Conservation (phyloP, 805 yeast genomes). For the Torulaspora gathmanii region DNA sequence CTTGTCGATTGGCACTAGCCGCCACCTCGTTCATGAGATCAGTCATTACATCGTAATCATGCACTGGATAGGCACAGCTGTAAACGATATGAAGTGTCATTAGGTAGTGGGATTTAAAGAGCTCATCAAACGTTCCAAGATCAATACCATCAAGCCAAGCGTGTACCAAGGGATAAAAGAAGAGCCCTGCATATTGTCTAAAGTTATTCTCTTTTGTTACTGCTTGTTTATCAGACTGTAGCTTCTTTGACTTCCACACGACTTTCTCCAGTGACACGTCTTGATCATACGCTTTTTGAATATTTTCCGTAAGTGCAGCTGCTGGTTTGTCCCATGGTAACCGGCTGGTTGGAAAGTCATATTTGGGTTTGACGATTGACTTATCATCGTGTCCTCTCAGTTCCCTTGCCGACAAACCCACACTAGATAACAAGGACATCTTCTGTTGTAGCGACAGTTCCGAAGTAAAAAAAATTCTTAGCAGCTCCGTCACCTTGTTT, state of each 20-base stretch:
- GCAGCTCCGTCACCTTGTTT: slow-evolving; percentile 36
- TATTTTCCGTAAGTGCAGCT: slow-evolving; percentile 2
- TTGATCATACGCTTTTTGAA: not conserved
- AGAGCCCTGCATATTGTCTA: slow-evolving; percentile 38
- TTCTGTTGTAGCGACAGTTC: slow-evolving; percentile 82
- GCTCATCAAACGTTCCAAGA: slow-evolving; percentile 48
- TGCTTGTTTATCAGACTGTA: slow-evolving; percentile 10
- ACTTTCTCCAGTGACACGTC: slow-evolving; percentile 4
- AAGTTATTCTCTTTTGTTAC: slow-evolving; percentile 27
- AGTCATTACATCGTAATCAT: slow-evolving; percentile 37
- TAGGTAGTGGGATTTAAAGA: slow-evolving; percentile 49
- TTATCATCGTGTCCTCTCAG: slow-evolving; percentile 58
- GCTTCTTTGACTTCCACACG: slow-evolving; percentile 37
- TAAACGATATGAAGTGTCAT: slow-evolving; percentile 44
- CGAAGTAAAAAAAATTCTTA: slow-evolving; percentile 52
- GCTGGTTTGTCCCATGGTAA: slow-evolving; percentile 30
- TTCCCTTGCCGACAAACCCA: slow-evolving; percentile 71
- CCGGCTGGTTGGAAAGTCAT: slow-evolving; percentile 35
- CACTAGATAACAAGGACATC: slow-evolving; percentile 58
- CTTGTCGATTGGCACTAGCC: slow-evolving; percentile 24
- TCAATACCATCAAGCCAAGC: slow-evolving; percentile 54
- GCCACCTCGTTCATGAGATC: slow-evolving; percentile 29
- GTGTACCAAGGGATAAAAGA: slow-evolving; percentile 50
- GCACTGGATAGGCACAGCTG: slow-evolving; percentile 46
- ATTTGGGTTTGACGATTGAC: slow-evolving; percentile 36